Base-by-base conservation (phyloP, 169 alveolate genomes). In the Plasmodium reichenowi region DNA sequence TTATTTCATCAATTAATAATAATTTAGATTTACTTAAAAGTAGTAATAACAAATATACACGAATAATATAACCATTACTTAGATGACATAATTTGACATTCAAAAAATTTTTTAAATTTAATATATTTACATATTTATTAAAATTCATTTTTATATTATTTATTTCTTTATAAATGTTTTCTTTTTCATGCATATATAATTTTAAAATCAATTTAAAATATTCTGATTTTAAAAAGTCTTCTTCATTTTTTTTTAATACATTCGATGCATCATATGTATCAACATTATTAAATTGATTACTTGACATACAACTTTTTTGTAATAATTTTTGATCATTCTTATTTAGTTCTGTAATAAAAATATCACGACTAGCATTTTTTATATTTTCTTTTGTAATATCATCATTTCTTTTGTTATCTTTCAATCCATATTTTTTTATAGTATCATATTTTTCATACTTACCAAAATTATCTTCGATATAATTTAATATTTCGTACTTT, bases 11-110 rank as follows among this genome's bases (percentile, higher is more conserved):
- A 50, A 94, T 70, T 32, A 94, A 60, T 29, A 94, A 78, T 17
- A 94, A 68, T 52, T 88, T 74, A 4, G 95, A 90, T 9, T 76
- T 48, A 47, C 93, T 92, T n/a, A 94, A 52, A 9, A 94, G 91
- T 12, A 75, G 88, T 10, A 68, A 48, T 58, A 94, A 80, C 63
- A 94, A 88, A 54, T 74, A 89, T 8, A 90, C 83, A 10, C 96
- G 91, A 88, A 94, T 92, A 83, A 85, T 94, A 60, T 88, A 94
- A 0, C 96, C 96, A 67, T 93, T 93, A 66, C 96, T 94, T 10
- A 94, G 64, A 22, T 85, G 88, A 12, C 90, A 64, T 9, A 94
- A 76, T 63, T 72, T 86, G 29, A 72, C 80, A 50, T 89, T 52
- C 10, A 92, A 45, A 29, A 75, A 62, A 38, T 72, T 89, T 50